A percentile compares a stretch with the other conserved stretches of the same genome.
Conservation (phyloP, 192 early-diverging fungal species). For the Linnemannia zychae region DNA sequence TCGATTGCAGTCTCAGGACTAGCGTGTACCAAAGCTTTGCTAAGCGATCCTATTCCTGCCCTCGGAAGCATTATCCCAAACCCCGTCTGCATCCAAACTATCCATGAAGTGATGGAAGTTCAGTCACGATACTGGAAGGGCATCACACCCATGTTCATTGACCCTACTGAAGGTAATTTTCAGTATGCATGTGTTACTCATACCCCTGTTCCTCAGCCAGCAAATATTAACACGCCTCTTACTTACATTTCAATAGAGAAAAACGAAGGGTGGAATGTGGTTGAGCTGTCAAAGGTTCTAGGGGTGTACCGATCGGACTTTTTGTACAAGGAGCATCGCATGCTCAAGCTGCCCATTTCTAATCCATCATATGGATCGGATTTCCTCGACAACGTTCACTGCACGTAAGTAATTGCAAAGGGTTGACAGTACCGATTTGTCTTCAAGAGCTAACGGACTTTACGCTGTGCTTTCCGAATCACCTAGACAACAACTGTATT, state of each 20-base stretch:
- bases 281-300: constrained; percentile 39
- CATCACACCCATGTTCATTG: constrained; percentile 48
- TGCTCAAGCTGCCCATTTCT: constrained; percentile 53
- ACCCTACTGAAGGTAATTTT: constrained; percentile 44
- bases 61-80: constrained; percentile 57
- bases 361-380: constrained; percentile 27
- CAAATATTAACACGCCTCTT: background rate
- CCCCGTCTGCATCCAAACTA: constrained; percentile 59
- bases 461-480: background rate
- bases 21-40: constrained; percentile 80
- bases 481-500: constrained; percentile 36
- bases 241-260: constrained; percentile 11
- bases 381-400: constrained; percentile 49
- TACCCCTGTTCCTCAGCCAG: background rate
- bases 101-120: constrained; percentile 61
- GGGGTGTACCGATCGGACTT: constrained; percentile 48
- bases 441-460: background rate
- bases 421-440: background rate
- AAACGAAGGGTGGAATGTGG: constrained; percentile 6
- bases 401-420: constrained; percentile 38
- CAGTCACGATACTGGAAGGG: constrained; percentile 65
- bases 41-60: constrained; percentile 69
- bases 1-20: constrained; percentile 80
- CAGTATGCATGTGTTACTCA: background rate
- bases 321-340: constrained; percentile 41